phyloP scores from a whole-genome alignment of 108 stramenopile genomes.

The Nitzschia sp. region DNA sequence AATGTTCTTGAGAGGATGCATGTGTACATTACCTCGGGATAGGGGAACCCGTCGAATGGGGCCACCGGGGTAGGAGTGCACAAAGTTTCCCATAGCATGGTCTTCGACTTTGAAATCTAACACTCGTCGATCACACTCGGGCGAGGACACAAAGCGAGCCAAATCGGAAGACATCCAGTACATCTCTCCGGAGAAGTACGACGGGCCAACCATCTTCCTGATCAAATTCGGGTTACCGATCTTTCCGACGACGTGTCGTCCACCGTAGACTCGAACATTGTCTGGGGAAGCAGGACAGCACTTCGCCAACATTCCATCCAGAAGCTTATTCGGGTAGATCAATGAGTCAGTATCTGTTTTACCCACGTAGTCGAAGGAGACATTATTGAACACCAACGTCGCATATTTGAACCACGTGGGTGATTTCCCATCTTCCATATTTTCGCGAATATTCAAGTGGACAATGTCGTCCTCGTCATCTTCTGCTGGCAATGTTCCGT shows the following conservation, averaged over 20 bases:
- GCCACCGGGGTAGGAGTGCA: constrained; percentile 2
- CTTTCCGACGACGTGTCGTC: neutral
- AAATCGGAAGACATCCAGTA: constrained; percentile 19
- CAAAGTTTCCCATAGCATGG: constrained; percentile 7
- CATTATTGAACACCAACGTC: neutral
- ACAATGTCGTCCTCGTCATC: constrained; percentile 18
- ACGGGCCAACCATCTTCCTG: neutral
- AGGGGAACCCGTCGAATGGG: neutral
- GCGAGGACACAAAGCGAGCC: constrained; percentile 12
- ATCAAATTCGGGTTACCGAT: neutral
- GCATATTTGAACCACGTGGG: constrained; percentile 37
- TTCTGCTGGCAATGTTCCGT: neutral
- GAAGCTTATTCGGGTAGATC: constrained; percentile 4
- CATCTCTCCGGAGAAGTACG: constrained; percentile 15
- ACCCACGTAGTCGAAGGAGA: constrained; percentile 24
- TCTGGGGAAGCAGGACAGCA: constrained; percentile 13
- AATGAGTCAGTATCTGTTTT: constrained; percentile 25
- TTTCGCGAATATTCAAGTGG: constrained; percentile 14
- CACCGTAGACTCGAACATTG: constrained; percentile 18
- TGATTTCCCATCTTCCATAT: constrained; percentile 21
- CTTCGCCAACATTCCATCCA: constrained; percentile 10
- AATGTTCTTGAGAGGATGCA: neutral
- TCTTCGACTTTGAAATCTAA: neutral
- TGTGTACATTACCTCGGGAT: neutral
- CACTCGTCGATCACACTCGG: neutral